Percentiles rank a stretch among this genome's conserved stretches.
These are phyloP conservation scores for Dichotomopilus funicola DNA, from an alignment of 2,329 filamentous ascomycete species.

Conservation along the genomic window DNA sequence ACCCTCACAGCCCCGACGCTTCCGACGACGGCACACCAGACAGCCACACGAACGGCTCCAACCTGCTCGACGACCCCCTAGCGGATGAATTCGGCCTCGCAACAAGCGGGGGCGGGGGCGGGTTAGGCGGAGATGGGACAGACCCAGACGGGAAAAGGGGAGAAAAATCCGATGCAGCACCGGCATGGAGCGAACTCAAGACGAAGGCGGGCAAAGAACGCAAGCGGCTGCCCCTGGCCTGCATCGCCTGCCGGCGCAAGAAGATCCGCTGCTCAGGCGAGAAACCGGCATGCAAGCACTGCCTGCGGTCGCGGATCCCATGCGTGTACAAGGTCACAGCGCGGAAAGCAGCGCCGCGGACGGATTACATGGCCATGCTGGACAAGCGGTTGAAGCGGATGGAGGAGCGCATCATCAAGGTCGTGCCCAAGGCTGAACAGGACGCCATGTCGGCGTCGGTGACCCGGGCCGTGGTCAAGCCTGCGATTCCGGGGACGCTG, in stretches of 20 bases:
- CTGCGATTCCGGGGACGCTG: slow-evolving; percentile 55
- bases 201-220: slow-evolving; percentile 93
- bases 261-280: slow-evolving; percentile 98
- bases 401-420: slow-evolving; percentile 96
- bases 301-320: slow-evolving; percentile 81
- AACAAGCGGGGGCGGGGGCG: slow-evolving; percentile 41
- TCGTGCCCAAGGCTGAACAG: slow-evolving; percentile 80
- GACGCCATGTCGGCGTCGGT: slow-evolving; percentile 57
- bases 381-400: slow-evolving; percentile 93
- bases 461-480: slow-evolving; percentile 77
- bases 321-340: slow-evolving; percentile 98
- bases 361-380: slow-evolving; percentile 98
- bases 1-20: slow-evolving; percentile 30
- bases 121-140: slow-evolving; percentile 43
- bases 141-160: slow-evolving; percentile 52
- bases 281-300: slow-evolving; percentile 96
- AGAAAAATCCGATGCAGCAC: slow-evolving; percentile 51
- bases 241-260: slow-evolving; percentile 91
- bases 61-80: slow-evolving; percentile 46
- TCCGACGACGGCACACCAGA: slow-evolving; percentile 43
- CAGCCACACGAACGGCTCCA: slow-evolving; percentile 37
- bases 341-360: slow-evolving; percentile 85
- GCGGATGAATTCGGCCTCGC: slow-evolving; percentile 54
- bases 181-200: slow-evolving; percentile 76
- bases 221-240: slow-evolving; percentile 85